A percentile compares a stretch with the other conserved stretches of the same genome.
Conservation (phyloP, 345 rosid species). For the Isatis tinctoria region DNA sequence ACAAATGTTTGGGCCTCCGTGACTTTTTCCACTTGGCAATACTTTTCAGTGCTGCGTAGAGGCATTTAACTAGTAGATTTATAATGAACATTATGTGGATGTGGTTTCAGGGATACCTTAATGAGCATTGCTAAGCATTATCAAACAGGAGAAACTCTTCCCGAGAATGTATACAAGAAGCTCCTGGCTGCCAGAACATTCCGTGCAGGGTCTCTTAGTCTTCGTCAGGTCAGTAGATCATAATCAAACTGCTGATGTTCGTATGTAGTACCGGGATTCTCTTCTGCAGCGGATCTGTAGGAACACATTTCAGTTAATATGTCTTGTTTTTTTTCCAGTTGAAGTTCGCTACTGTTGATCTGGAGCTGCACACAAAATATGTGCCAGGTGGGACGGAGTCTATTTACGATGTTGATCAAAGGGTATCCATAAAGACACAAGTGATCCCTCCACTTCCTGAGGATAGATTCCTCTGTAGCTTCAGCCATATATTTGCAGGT, state of each 20-base stretch:
- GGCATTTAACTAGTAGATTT: neutral
- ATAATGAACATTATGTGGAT: neutral
- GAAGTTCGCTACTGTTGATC: conserved; percentile 70
- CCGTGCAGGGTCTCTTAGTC: conserved; percentile 88
- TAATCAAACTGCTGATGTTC: conserved; percentile 1
- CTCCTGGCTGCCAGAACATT: conserved; percentile 93
- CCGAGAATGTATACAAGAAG: conserved; percentile 75
- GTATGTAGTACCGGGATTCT: neutral
- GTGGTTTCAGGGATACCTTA: conserved; percentile 66
- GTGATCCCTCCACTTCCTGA: conserved; percentile 81
- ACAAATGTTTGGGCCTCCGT: neutral
- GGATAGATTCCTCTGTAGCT: conserved; percentile 82
- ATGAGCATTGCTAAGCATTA: conserved; percentile 96
- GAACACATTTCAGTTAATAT: neutral
- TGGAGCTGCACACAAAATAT: conserved; percentile 81
- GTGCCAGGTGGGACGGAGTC: conserved; percentile 73
- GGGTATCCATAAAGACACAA: conserved; percentile 68
- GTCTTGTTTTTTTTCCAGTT: conserved; percentile 43
- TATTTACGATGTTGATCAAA: conserved; percentile 70
- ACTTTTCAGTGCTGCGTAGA: neutral
- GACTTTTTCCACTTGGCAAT: neutral
- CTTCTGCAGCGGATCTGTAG: neutral
- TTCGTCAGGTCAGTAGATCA: conserved; percentile 74
- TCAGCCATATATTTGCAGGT: conserved; percentile 95
- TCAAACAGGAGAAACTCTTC: conserved; percentile 81